Percentiles rank a stretch among this genome's conserved stretches.
Conservation (phyloP, 2,329 filamentous ascomycete genomes). For the Anthostomella pinea region DNA sequence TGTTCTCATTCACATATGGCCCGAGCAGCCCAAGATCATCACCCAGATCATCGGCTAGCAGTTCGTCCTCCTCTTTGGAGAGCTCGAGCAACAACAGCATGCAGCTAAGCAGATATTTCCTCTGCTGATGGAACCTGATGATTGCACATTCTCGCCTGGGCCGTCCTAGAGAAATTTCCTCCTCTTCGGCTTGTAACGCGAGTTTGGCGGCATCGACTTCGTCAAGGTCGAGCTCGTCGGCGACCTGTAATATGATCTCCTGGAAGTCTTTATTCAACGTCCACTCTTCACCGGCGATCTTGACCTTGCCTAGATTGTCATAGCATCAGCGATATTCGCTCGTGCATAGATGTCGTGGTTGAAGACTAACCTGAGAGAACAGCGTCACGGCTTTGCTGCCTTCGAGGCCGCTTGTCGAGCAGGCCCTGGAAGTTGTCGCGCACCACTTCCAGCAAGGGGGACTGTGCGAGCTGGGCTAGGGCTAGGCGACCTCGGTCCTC, state of each 20-base stretch:
- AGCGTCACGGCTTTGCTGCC: slow-evolving; percentile 68
- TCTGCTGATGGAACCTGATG: slow-evolving; percentile 83
- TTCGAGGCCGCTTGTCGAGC: slow-evolving; percentile 72
- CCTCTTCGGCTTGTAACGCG: slow-evolving; percentile 69
- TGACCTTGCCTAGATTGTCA: slow-evolving; percentile 67
- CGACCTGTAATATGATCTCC: slow-evolving; percentile 74
- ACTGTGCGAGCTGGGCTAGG: slow-evolving; percentile 21
- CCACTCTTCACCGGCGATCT: slow-evolving; percentile 70
- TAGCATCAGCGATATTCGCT: slow-evolving; percentile 10
- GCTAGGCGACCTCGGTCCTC: slow-evolving; percentile 62
- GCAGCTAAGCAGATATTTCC: slow-evolving; percentile 79
- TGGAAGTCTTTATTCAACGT: slow-evolving; percentile 84
- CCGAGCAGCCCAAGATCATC: slow-evolving; percentile 51
- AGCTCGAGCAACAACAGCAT: slow-evolving; percentile 76
- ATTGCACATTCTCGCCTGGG: slow-evolving; percentile 75
- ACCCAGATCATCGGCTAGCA: slow-evolving; percentile 48
- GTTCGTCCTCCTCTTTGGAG: slow-evolving; percentile 58
- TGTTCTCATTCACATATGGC: slow-evolving; percentile 52
- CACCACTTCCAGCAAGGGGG: slow-evolving; percentile 56
- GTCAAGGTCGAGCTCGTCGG: slow-evolving; percentile 86
- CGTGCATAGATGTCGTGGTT: neutral
- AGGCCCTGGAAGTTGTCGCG: slow-evolving; percentile 66
- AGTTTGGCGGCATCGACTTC: slow-evolving; percentile 80
- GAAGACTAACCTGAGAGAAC: slow-evolving; percentile 61
- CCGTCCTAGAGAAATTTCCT: slow-evolving; percentile 66